These are phyloP conservation scores for Phialophora verrucosa DNA, from an alignment of 2,329 filamentous ascomycete genomes.

Conservation along the genomic window DNA sequence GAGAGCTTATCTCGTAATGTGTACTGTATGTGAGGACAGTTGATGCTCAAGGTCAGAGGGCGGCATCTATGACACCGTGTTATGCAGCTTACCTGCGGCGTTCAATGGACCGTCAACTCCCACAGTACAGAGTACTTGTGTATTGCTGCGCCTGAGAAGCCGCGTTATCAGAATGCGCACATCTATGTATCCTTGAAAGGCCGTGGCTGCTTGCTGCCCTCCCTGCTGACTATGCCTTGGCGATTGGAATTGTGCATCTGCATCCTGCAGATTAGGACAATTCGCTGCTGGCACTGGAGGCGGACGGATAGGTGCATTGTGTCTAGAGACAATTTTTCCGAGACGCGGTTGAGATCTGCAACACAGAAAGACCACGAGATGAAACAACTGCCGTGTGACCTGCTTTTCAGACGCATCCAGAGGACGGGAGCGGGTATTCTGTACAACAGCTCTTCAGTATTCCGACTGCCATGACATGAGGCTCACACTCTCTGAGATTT, in stretches of 20 bases:
- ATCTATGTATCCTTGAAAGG: not conserved
- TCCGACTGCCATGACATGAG: constrained; percentile 2
- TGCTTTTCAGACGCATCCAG: constrained; percentile 4
- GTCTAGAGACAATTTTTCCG: constrained; percentile 23
- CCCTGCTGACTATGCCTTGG: not conserved
- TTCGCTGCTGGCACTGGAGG: not conserved
- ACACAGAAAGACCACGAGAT: constrained; percentile 18
- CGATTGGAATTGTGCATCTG: constrained; percentile 2
- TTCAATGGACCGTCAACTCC: not conserved
- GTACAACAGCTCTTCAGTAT: not conserved
- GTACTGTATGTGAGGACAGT: not conserved
- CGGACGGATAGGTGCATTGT: constrained; percentile 22
- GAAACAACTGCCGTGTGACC: constrained; percentile 31
- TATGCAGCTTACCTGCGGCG: not conserved
- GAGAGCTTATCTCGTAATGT: not conserved
- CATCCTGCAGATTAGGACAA: constrained; percentile 1
- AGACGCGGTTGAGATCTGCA: constrained; percentile 28
- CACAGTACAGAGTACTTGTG: not conserved
- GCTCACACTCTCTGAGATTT: constrained; percentile 5
- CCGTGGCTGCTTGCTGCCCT: not conserved
- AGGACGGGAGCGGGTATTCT: not conserved
- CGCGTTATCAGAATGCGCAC: not conserved
- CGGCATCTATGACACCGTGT: not conserved
- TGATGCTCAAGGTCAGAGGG: not conserved
- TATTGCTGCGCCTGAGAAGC: constrained; percentile 1